Percentiles rank a stretch among this genome's conserved stretches.
Conservation (phyloP, 371 early-diverging fungal genomes). For the Blakeslea trispora region DNA sequence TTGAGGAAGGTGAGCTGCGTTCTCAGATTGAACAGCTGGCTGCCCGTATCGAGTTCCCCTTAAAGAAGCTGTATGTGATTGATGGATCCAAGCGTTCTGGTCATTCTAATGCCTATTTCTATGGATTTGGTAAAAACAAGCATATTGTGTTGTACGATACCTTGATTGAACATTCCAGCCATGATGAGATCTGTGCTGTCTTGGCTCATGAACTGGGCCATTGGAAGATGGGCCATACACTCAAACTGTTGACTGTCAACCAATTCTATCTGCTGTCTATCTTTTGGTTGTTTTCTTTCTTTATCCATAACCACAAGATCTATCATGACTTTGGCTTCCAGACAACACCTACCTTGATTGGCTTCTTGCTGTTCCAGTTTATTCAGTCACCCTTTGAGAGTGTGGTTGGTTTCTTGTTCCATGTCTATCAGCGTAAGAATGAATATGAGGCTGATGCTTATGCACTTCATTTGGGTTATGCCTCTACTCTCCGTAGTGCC, state of each 20-base stretch:
- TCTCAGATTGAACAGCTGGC: constrained; percentile 87
- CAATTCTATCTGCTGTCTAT: constrained; percentile 79
- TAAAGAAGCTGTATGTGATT: constrained; percentile 93
- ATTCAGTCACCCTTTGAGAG: constrained; percentile 81
- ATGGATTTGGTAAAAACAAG: constrained; percentile 95
- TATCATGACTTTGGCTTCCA: constrained; percentile 88
- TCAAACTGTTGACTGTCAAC: constrained; percentile 70
- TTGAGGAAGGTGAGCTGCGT: constrained; percentile 87
- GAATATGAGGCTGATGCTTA: constrained; percentile 98
- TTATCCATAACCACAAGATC: constrained; percentile 69
- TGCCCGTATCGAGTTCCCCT: constrained; percentile 86
- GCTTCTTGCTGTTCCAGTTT: constrained; percentile 86
- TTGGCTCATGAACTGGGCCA: constrained; percentile 98
- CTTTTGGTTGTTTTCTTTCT: constrained; percentile 85
- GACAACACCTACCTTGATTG: constrained; percentile 79
- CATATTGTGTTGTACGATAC: constrained; percentile 98
- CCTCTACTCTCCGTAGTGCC: constrained; percentile 72
- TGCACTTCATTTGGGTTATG: constrained; percentile 89
- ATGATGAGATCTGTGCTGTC: constrained; percentile 93
- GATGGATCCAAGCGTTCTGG: constrained; percentile 94
- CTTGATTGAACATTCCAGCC: constrained; percentile 79
- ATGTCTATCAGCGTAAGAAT: constrained; percentile 81
- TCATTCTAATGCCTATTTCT: constrained; percentile 98
- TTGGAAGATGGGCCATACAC: constrained; percentile 89
- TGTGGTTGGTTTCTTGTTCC: constrained; percentile 74